Evolutionary conservation across 192 early-diverging fungal genomes (phyloP).

Genomic region (Spizellomyces sp.): DNA sequence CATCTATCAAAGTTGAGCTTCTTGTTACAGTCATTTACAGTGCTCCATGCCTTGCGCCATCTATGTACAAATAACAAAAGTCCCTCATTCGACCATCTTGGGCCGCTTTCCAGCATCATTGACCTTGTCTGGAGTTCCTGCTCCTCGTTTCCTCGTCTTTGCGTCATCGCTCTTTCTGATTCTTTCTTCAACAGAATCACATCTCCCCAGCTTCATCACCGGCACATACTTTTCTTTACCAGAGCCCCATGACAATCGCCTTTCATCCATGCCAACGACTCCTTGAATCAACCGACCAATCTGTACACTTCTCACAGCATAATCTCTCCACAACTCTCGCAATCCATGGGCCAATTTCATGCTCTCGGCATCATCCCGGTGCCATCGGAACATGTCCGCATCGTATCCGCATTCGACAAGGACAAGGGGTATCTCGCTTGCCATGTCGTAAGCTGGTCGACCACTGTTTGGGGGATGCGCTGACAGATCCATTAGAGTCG

Average conservation of each 20-base stretch:
- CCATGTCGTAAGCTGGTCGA: slow-evolving; percentile 92
- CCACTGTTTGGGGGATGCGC: slow-evolving; percentile 46
- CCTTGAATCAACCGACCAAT: not conserved
- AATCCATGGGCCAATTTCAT: not conserved
- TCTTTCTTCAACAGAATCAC: slow-evolving; percentile 39
- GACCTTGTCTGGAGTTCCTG: not conserved
- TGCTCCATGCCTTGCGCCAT: no score
- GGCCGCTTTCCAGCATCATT: not conserved
- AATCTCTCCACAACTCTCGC: not conserved
- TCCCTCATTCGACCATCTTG: no score
- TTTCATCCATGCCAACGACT: not conserved
- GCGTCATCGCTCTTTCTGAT: not conserved
- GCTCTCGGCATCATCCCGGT: not conserved
- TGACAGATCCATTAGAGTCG: slow-evolving; percentile 66
- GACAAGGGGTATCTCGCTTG: slow-evolving; percentile 84
- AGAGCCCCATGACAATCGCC: no score
- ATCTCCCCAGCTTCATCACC: slow-evolving; percentile 36
- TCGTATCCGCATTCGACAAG: slow-evolving; percentile 84
- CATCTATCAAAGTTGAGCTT: no score
- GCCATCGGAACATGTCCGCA: slow-evolving; percentile 41
- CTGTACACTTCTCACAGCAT: not conserved
- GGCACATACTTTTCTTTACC: slow-evolving; percentile 31
- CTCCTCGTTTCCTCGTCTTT: not conserved
- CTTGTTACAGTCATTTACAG: no score
- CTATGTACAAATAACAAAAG: no score